Conservation (phyloP, 1,284 basidiomycete genomes). For the Amylostereum areolatum region DNA sequence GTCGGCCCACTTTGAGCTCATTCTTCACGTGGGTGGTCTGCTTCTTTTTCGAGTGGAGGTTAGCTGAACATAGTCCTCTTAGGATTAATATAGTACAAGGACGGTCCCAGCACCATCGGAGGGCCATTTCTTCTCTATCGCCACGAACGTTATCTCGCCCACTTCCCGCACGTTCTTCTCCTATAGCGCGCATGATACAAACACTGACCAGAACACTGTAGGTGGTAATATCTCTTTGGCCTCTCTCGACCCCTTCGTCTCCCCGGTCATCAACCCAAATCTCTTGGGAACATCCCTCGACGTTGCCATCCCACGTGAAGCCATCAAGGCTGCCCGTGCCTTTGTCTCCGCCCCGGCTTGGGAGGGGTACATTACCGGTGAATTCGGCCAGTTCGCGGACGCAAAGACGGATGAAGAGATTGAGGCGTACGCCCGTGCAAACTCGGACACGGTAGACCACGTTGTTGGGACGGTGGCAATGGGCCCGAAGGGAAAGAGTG, state of each 20-base stretch:
- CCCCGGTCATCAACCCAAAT: constrained; percentile 17
- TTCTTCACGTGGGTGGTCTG: neutral
- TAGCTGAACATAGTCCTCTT: no score
- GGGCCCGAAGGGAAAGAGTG: constrained; percentile 7
- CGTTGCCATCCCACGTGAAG: constrained; percentile 10
- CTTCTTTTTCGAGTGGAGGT: no score
- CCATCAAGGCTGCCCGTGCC: constrained; percentile 5
- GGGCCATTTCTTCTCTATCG: neutral
- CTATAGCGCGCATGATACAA: neutral
- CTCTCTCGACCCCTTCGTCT: constrained; percentile 5
- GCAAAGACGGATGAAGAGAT: constrained; percentile 14
- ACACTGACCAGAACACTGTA: neutral
- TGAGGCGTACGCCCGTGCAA: constrained; percentile 9
- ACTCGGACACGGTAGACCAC: constrained; percentile 13
- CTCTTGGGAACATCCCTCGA: constrained; percentile 14
- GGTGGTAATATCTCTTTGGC: neutral
- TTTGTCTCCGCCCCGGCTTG: constrained; percentile 13
- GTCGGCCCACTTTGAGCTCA: neutral
- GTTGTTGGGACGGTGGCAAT: constrained; percentile 18
- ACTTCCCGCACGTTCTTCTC: neutral
- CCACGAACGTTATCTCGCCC: neutral
- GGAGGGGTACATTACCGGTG: constrained; percentile 10
- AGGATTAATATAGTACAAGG: neutral
- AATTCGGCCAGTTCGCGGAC: constrained; percentile 5
- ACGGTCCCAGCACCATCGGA: neutral